Evolutionary conservation across 2,329 filamentous ascomycete species (phyloP), one percentile per base, ranked within the genome.

Genomic region (Pestalotiopsis sp.): DNA sequence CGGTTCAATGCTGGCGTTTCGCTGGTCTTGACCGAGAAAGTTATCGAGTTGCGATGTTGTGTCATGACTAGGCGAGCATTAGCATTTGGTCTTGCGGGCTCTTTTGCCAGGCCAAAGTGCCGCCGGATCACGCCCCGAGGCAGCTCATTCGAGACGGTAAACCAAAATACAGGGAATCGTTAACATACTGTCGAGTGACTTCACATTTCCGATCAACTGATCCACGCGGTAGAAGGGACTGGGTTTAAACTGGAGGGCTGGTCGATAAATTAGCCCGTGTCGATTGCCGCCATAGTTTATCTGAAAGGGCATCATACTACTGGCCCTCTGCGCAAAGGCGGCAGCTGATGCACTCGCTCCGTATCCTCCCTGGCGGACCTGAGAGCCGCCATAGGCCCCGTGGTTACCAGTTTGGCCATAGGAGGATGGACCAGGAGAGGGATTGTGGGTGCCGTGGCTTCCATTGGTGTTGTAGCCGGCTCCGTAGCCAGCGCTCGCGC

Each of bases 201-300:
- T 86, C 20, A 91, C 82, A 7, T 85, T 82, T 4, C 93, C 89
- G 5, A 98, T 80, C 36, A 89, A 86, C 67, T 89, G 84, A 60
- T 90, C 78, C 39, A 95, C 85, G 12, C 88, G 88, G 76, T 95
- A 98, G 79, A 98, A 99, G 0, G 96, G 95, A 75, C 94, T 97
- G 3, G 89, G 79, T 75, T 93, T 95, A 82, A 85, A 86, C 12
- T 78, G 69, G 12, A 74, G 67, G 45, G 41, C 68, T 69, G 65
- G 23, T 38, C 52, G 65, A 17, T 12, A 41, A 5, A 55, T 64
- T 23, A 67, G 59, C 20, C 23, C 38, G 23, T 27, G 38, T 31
- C 27, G 64, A 36, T 49, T 65, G 64, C n/a, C 9, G 64, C 36
- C n/a, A 41, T 20, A 66, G 7, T 20, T n/a, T n/a, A n/a, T 11